These are phyloP conservation scores for Rhizopus arrhizus DNA, from an alignment of 371 early-diverging fungal genomes.

Conservation along the genomic window DNA sequence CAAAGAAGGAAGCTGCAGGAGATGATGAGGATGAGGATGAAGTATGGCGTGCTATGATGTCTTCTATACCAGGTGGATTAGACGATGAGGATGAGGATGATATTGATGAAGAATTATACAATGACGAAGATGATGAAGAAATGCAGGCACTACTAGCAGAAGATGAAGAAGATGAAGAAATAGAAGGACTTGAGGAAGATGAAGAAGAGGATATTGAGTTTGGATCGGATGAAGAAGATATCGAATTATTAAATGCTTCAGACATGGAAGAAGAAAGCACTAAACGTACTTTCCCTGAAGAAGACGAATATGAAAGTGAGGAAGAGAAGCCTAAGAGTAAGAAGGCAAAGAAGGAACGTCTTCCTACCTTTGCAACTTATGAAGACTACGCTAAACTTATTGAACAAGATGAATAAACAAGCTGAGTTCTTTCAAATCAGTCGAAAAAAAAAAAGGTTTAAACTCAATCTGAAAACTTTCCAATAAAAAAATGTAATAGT, in stretches of 20 bases:
- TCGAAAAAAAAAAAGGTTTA: not conserved
- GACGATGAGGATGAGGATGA: conserved; percentile 56
- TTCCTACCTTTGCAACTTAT: conserved; percentile 73
- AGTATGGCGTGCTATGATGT: conserved; percentile 74
- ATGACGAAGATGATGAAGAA: conserved; percentile 61
- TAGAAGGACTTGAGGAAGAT: conserved; percentile 25
- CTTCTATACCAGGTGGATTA: conserved; percentile 67
- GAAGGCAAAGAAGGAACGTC: conserved; percentile 51
- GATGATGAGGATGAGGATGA: conserved; percentile 62
- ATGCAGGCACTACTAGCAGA: conserved; percentile 48
- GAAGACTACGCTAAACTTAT: conserved; percentile 70
- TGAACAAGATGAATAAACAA: conserved; percentile 30
- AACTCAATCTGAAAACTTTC: not conserved
- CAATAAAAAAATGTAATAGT: no score
- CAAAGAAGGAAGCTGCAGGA: conserved; percentile 45
- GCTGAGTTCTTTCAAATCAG: not conserved
- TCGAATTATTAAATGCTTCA: conserved; percentile 30
- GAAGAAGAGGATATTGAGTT: conserved; percentile 52
- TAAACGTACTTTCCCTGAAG: conserved; percentile 32
- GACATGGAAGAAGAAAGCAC: conserved; percentile 33
- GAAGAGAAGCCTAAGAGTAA: conserved; percentile 41
- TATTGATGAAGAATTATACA: conserved; percentile 27
- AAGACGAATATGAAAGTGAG: conserved; percentile 24
- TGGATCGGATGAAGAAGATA: conserved; percentile 41
- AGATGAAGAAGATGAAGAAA: conserved; percentile 47